Evolutionary conservation across 805 yeast genomes (phyloP).

Genomic region (Starmerella potacharoeniae): DNA sequence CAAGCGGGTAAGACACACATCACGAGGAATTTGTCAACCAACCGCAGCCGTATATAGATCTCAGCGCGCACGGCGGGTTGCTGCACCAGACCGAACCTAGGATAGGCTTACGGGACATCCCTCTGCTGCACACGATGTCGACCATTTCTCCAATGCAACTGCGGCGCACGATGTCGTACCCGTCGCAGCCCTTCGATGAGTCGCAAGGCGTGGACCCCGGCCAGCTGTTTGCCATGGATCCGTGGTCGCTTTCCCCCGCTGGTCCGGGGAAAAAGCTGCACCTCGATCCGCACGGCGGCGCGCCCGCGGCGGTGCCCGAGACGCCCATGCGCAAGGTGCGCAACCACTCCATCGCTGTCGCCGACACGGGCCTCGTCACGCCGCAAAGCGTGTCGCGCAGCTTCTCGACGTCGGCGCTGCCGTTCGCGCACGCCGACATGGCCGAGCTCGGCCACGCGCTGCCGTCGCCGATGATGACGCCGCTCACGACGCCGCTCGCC

Average conservation of each 20-base stretch:
- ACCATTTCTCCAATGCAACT: constrained; percentile 1
- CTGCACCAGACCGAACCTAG: not conserved
- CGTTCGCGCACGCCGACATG: constrained; percentile 6
- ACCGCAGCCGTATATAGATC: constrained; percentile 7
- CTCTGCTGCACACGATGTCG: not conserved
- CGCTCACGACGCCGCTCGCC: constrained; percentile 18
- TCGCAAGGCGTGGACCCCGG: constrained; percentile 7
- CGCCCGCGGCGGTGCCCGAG: constrained; percentile 6
- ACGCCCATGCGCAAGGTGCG: constrained; percentile 16
- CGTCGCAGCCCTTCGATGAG: constrained; percentile 1
- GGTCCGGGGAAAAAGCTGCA: constrained; percentile 5
- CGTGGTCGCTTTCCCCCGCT: constrained; percentile 8
- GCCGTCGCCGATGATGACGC: constrained; percentile 12
- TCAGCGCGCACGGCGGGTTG: not conserved
- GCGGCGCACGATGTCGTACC: constrained; percentile 5
- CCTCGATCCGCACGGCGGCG: not conserved
- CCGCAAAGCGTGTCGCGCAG: constrained; percentile 17
- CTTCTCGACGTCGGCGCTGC: constrained; percentile 13
- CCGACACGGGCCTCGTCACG: constrained; percentile 12
- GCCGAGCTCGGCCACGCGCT: not conserved
- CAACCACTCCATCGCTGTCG: constrained; percentile 8
- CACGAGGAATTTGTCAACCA: constrained; percentile 11
- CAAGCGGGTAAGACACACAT: constrained; percentile 6
- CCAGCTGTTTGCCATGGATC: constrained; percentile 4
- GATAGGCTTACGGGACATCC: not conserved